Evolutionary conservation across 345 rosid genomes (phyloP), one percentile per base, ranked within the genome.

Genomic region (Crucihimalaya himalaica): DNA sequence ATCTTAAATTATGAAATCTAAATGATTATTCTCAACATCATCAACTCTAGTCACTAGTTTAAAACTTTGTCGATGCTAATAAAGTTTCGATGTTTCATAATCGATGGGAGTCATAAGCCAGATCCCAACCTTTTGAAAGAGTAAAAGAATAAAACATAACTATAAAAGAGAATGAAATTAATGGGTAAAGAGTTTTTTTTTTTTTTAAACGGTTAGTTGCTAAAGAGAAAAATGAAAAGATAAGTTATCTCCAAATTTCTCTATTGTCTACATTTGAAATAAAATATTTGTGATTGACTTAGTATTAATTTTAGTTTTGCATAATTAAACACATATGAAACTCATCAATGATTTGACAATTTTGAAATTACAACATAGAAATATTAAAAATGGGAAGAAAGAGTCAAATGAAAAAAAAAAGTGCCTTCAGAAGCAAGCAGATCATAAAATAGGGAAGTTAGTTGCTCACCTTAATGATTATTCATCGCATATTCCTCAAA

Each of bases 401-500:
- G 12, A 40, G 63, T 59, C 73, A 42, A 59, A 40, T 25, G 42
- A 47, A 61, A 25, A 25, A 39, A 21, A 43, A 52, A 52, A 68
- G 63, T 60, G 31, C n/a, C 45, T 57, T 66, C 60, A 1, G 68
- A 59, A 31, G 68, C 55, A 74, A 60, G 72, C 61, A 66, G 35
- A 20, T 57, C 1, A 66, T 73, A 32, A 54, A 45, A 58, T 74
- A 60, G 28, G 21, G 48, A 51, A 59, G 79, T 68, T 76, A 61
- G 73, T 68, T 40, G 73, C 62, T 51, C 46, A 60, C 70, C 66
- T 68, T 39, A 52, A 75, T 68, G 62, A 75, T 68, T 53, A 31
- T 68, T 54, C 58, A 61, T 50, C 32, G 32, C 56, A 75, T 43
- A 68, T 67, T 67, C 73, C 31, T 31, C 47, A 67, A 51, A 67